Conservation (phyloP, 495 filamentous ascomycete genomes). For the Parachaetomium inaequale region DNA sequence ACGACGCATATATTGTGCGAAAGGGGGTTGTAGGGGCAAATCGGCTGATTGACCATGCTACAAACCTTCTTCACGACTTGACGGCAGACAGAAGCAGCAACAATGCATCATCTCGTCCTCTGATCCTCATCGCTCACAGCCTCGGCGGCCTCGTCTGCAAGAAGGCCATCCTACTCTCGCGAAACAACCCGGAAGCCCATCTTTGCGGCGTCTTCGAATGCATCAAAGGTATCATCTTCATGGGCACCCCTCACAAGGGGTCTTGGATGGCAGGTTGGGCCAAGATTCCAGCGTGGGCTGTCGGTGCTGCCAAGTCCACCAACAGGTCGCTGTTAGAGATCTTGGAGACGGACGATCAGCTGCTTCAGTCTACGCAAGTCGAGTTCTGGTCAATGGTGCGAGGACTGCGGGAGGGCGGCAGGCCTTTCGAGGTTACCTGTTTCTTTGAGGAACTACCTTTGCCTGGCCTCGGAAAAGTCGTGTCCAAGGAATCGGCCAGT, state of each 20-base stretch:
- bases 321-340: constrained; percentile 25
- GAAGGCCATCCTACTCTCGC: constrained; percentile 23
- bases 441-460: constrained; percentile 34
- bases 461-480: constrained; percentile 27
- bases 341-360: constrained; percentile 12
- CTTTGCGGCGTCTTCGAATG: constrained; percentile 30
- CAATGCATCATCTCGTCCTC: constrained; percentile 20
- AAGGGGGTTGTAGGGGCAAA: constrained; percentile 11
- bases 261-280: constrained; percentile 34
- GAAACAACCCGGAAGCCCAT: constrained; percentile 23
- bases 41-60: constrained; percentile 26
- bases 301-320: constrained; percentile 23
- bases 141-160: constrained; percentile 46
- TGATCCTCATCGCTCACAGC: constrained; percentile 35
- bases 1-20: constrained; percentile 28
- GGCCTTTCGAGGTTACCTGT: constrained; percentile 31
- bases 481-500: constrained; percentile 40
- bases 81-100: constrained; percentile 4
- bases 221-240: constrained; percentile 38
- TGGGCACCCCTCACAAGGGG: constrained; percentile 44
- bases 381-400: constrained; percentile 36
- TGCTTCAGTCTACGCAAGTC: constrained; percentile 21
- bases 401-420: constrained; percentile 11
- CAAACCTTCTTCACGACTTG: constrained; percentile 24
- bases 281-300: neutral